These are phyloP conservation scores for Neonectria coccinea DNA, from an alignment of 2,329 filamentous ascomycete genomes.

Conservation along the genomic window DNA sequence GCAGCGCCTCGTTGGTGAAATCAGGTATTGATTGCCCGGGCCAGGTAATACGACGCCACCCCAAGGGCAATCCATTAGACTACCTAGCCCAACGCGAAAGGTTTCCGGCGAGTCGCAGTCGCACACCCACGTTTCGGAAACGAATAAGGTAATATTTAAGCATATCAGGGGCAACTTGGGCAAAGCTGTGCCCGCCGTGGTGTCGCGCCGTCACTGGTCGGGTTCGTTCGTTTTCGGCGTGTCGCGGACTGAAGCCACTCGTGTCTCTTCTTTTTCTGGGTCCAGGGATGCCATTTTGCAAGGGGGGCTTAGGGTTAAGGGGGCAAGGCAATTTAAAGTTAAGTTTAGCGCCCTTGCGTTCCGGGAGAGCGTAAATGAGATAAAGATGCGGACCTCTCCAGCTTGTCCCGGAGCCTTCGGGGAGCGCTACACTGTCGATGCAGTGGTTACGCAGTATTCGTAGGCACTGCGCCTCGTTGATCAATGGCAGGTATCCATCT, in stretches of 20 bases:
- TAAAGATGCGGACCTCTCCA: not conserved
- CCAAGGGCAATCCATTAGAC: not conserved
- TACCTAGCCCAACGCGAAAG: not conserved
- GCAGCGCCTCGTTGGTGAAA: not conserved
- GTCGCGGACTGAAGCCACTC: not conserved
- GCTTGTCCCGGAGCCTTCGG: not conserved
- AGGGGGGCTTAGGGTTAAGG: constrained; percentile 1
- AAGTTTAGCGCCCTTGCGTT: constrained; percentile 30
- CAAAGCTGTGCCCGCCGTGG: not conserved
- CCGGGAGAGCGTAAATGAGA: constrained; percentile 5
- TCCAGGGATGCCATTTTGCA: not conserved
- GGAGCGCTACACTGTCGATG: not conserved
- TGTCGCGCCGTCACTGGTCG: not conserved
- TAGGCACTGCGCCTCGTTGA: not conserved
- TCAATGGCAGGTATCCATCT: not conserved
- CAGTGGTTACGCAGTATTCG: too few species aligned
- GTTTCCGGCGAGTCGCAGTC: constrained; percentile 1
- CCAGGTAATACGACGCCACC: constrained; percentile 3
- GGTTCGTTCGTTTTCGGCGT: not conserved
- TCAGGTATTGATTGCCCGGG: not conserved
- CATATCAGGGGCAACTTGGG: constrained; percentile 38
- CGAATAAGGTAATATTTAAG: constrained; percentile 48
- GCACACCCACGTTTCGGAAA: constrained; percentile 29
- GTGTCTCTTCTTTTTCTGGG: not conserved
- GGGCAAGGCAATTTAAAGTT: constrained; percentile 40